Percentiles rank a stretch among this genome's conserved stretches.
Conservation (phyloP, 139 green algal species). For the Desmodesmus armatus region DNA sequence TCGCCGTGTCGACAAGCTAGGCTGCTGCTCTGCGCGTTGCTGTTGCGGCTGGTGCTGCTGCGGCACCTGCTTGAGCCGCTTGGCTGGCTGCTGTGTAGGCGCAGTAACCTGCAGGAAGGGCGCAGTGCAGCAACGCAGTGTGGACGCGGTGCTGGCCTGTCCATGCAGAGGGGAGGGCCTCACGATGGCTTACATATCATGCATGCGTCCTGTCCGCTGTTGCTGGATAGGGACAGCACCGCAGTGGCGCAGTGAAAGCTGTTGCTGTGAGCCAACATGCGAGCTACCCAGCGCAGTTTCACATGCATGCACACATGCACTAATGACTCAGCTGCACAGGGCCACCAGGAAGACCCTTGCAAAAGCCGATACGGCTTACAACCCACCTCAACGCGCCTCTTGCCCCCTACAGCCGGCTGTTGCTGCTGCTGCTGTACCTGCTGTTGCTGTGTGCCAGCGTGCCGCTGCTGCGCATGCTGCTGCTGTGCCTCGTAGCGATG, state of each 20-base stretch:
- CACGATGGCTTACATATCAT: too few species aligned
- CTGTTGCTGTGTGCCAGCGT: constrained; percentile 18
- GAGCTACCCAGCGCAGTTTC: too few species aligned
- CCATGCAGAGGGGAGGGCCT: too few species aligned
- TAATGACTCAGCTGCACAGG: too few species aligned
- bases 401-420: constrained; percentile 12
- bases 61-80: background rate
- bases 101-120: background rate
- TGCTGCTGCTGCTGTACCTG: constrained; percentile 24
- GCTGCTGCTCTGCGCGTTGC: background rate
- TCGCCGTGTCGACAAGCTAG: background rate
- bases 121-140: background rate
- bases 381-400: background rate
- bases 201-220: too few species aligned
- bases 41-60: constrained; percentile 18
- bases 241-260: background rate
- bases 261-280: background rate
- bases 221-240: background rate
- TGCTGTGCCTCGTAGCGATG: constrained; percentile 33
- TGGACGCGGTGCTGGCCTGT: too few species aligned
- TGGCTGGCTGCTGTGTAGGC: background rate
- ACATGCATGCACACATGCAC: too few species aligned
- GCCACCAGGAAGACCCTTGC: background rate
- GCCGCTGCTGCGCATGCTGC: constrained; percentile 40
- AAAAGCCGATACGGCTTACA: background rate